Evolutionary conservation across 352 stramenopile species (phyloP).

Genomic region (Globisporangium recalcitrans): DNA sequence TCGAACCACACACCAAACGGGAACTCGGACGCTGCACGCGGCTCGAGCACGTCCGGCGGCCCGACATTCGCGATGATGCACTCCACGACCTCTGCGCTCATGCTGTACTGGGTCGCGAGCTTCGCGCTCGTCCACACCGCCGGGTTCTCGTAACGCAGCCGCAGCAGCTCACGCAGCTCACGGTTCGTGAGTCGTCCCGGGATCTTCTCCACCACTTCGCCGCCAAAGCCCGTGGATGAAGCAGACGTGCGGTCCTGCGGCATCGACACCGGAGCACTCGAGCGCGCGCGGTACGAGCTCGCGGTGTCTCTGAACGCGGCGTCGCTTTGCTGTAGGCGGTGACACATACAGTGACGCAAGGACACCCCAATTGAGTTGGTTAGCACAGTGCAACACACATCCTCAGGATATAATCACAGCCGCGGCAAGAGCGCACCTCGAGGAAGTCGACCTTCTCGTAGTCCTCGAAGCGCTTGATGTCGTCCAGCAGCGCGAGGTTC

Average conservation of each 20-base stretch:
- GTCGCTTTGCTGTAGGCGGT: constrained; percentile 31
- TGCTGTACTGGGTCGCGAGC: constrained; percentile 44
- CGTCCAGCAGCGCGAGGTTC: constrained; percentile 37
- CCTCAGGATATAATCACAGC: too few relatives aligned
- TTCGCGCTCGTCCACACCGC: constrained; percentile 37
- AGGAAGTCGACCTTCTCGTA: constrained; percentile 51
- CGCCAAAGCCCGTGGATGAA: constrained; percentile 29
- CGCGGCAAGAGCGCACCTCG: constrained; percentile 10
- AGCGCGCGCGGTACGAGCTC: constrained; percentile 52
- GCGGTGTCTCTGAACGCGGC: constrained; percentile 53
- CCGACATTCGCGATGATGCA: constrained; percentile 36
- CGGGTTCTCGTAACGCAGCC: constrained; percentile 61
- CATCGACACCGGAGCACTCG: constrained; percentile 33
- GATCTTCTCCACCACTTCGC: constrained; percentile 30
- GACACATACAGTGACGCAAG: background rate
- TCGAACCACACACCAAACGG: constrained; percentile 57
- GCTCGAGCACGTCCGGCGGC: constrained; percentile 54
- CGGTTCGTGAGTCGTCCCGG: constrained; percentile 45
- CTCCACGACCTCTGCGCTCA: constrained; percentile 30
- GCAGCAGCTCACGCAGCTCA: constrained; percentile 51
- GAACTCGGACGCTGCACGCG: constrained; percentile 39
- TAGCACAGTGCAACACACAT: background rate
- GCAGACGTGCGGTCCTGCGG: constrained; percentile 50
- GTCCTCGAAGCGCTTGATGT: constrained; percentile 51
- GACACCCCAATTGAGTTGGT: too few relatives aligned